Evolutionary conservation across 768 basidiomycete species (phyloP).

Genomic region (Kwoniella sp.): DNA sequence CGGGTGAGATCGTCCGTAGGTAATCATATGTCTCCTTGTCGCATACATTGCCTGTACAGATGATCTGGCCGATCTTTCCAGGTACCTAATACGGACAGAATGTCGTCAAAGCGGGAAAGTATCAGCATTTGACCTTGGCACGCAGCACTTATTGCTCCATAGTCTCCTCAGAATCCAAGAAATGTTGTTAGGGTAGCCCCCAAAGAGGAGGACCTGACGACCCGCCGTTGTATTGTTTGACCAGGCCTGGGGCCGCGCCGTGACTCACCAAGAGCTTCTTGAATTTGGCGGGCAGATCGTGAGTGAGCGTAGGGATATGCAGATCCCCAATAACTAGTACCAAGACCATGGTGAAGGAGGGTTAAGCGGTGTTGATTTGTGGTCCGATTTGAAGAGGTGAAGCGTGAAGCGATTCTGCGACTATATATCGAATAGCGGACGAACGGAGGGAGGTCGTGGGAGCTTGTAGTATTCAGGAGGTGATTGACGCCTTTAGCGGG

Average conservation of each 20-base stretch:
- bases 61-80: slow-evolving; percentile 96
- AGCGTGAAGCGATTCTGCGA: too few relatives aligned
- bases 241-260: too few relatives aligned
- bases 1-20: slow-evolving; percentile 86
- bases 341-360: slow-evolving; percentile 68
- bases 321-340: slow-evolving; percentile 97
- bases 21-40: slow-evolving; percentile 98
- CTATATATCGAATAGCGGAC: too few relatives aligned
- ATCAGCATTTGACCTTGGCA: background rate
- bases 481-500: too few relatives aligned
- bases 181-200: too few relatives aligned
- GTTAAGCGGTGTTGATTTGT: background rate
- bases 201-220: too few relatives aligned
- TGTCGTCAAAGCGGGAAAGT: slow-evolving; percentile 1
- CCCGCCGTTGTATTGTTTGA: too few relatives aligned
- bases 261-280: slow-evolving; percentile 84
- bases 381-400: too few relatives aligned
- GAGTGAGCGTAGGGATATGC: slow-evolving; percentile 81
- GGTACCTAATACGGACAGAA: slow-evolving; percentile 60
- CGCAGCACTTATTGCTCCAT: too few relatives aligned
- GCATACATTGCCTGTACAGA: slow-evolving; percentile 96
- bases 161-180: too few relatives aligned
- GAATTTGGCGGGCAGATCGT: slow-evolving; percentile 93
- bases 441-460: too few relatives aligned
- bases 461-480: too few relatives aligned